Base-by-base conservation (phyloP, 257 asterid genomes). In the Przewalskia tangutica region DNA sequence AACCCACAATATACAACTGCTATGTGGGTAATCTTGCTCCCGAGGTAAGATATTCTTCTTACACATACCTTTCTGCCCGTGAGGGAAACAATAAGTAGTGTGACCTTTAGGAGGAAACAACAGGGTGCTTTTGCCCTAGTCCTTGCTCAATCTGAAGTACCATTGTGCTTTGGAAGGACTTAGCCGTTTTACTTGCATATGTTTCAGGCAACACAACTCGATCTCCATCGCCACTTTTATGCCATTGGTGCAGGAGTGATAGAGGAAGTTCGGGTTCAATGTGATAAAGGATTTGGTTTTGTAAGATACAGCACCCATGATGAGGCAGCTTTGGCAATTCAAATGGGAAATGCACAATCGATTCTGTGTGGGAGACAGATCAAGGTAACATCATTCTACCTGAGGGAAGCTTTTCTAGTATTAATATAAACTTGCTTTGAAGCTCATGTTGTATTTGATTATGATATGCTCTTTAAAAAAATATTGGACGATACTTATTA, bases 11-110 rank as follows among this genome's bases (percentile, higher is more conserved):
- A 77, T 83, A 95, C 97, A 51, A 95, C 98, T 40, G 98, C 58
- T 95, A 93, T 86, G 98, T 95, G 20, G 98, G 98, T 65, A 95
- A 95, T 89, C 97, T 95, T 81, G 95, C 97, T 84, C 94, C 98
- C 7, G 97, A 93, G 95, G 99, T 85, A 87, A 81, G 86, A 55
- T 81, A 48, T 23, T 71, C n/a, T n/a, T n/a, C 51, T 36, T n/a
- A 20, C 12, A 65, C n/a, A 3, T 7, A 16, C 40, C 55, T 44
- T 20, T 46, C 56, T 71, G n/a, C 23, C 23, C 0, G 44, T 23
- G 3, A 14, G 13, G 79, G 18, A 8, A 48, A 50, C 18, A 16
- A 17, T 75, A 50, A 38, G 6, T 48, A 16, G 62, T 50, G 62
- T 46, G 58, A 50, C 42, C 44, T 50, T 50, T 75, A 13, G 79